A percentile compares a stretch with the other conserved stretches of the same genome.
Evolutionary conservation across 108 stramenopile genomes (phyloP).

Genomic region (Cyclotella atomus): DNA sequence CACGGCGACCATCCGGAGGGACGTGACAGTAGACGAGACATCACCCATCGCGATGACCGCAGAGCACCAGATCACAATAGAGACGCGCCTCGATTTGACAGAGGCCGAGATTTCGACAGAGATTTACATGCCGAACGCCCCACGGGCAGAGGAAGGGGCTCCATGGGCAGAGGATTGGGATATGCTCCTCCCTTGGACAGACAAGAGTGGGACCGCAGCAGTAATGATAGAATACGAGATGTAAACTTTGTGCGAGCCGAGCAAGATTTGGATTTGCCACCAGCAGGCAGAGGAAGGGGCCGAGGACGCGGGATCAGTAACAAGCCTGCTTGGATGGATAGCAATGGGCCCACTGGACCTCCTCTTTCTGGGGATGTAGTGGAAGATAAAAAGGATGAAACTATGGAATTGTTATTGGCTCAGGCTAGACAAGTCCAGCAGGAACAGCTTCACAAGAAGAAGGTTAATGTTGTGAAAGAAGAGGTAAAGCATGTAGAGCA

Average conservation of each 20-base stretch:
- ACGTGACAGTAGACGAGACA: not conserved
- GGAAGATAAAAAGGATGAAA: conserved; percentile 22
- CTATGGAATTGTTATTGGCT: conserved; percentile 38
- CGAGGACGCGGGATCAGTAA: conserved; percentile 27
- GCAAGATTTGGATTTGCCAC: not conserved
- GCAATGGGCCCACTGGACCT: not conserved
- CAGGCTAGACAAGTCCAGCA: conserved; percentile 42
- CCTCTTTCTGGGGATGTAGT: not conserved
- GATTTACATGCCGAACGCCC: not conserved
- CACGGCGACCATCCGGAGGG: conserved; percentile 11
- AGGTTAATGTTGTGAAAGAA: not conserved
- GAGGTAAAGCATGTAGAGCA: not conserved
- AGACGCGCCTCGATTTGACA: no score
- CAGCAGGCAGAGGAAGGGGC: conserved; percentile 27
- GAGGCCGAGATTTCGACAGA: not conserved
- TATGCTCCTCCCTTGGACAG: not conserved
- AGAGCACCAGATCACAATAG: no score
- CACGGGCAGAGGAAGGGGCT: conserved; percentile 1
- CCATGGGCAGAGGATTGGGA: conserved; percentile 1
- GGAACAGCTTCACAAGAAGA: conserved; percentile 8
- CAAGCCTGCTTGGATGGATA: conserved; percentile 41
- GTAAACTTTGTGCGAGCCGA: conserved; percentile 2
- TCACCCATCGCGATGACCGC: not conserved
- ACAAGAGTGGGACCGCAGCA: not conserved
- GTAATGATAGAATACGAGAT: not conserved